These are phyloP conservation scores for Vaccinium myrtillus DNA, from an alignment of 148 eudicot species.

Conservation along the genomic window DNA sequence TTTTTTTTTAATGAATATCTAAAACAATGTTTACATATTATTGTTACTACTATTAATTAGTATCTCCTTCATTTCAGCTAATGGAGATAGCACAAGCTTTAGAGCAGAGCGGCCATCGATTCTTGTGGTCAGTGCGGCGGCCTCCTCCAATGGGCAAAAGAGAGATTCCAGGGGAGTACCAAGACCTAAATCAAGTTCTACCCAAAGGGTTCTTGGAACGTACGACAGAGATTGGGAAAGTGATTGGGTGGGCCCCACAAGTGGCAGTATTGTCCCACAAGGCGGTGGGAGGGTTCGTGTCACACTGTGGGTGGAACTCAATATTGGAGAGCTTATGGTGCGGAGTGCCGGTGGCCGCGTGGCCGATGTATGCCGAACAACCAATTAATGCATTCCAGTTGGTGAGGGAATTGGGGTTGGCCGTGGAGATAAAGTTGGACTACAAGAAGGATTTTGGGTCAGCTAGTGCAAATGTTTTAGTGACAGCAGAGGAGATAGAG, in stretches of 20 bases:
- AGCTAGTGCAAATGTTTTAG: neutral
- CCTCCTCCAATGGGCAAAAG: neutral
- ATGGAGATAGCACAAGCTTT: conserved; percentile 37
- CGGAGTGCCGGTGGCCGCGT: conserved; percentile 29
- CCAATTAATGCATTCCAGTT: conserved; percentile 28
- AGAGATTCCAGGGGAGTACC: conserved; percentile 4
- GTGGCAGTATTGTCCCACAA: conserved; percentile 22
- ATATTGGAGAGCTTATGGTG: conserved; percentile 35
- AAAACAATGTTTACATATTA: neutral
- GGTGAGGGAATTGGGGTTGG: conserved; percentile 28
- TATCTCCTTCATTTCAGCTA: neutral
- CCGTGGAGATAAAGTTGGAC: conserved; percentile 28
- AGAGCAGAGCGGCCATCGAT: conserved; percentile 29
- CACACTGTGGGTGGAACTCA: conserved; percentile 47
- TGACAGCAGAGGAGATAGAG: conserved; percentile 30
- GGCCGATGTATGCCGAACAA: conserved; percentile 38
- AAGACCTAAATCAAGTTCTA: conserved; percentile 17
- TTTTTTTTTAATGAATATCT: neutral
- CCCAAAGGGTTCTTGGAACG: conserved; percentile 37
- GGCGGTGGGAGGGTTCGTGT: conserved; percentile 31
- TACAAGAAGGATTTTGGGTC: neutral
- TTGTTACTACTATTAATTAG: neutral
- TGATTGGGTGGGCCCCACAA: conserved; percentile 45
- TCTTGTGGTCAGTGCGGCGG: conserved; percentile 37
- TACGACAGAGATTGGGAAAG: conserved; percentile 23